A percentile compares a stretch with the other conserved stretches of the same genome.
Evolutionary conservation across 2,329 filamentous ascomycete genomes (phyloP).

Genomic region (Amesomyces nigricolor): DNA sequence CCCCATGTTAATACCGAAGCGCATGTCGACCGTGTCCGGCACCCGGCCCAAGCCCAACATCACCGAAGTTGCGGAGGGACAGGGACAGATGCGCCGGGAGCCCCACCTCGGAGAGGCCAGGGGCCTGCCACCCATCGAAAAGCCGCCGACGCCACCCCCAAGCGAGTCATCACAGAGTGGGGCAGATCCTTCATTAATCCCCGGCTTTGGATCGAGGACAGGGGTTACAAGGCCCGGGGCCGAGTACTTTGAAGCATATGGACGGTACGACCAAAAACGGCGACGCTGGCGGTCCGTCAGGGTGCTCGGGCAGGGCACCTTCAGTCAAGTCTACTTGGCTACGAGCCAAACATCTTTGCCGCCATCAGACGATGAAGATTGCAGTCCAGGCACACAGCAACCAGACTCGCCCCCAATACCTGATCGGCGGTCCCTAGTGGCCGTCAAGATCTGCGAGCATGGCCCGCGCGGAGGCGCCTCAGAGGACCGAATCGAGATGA

Average conservation of each 20-base stretch:
- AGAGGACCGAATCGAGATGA: slow-evolving; percentile 87
- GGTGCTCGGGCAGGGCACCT: slow-evolving; percentile 84
- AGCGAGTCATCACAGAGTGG: slow-evolving; percentile 61
- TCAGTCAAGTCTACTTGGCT: slow-evolving; percentile 88
- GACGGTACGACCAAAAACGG: slow-evolving; percentile 61
- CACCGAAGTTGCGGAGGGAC: slow-evolving; percentile 37
- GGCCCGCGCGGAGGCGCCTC: slow-evolving; percentile 90
- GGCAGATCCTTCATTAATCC: slow-evolving; percentile 35
- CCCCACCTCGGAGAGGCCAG: slow-evolving; percentile 72
- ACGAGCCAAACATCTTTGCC: slow-evolving; percentile 60
- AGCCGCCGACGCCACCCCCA: slow-evolving; percentile 74
- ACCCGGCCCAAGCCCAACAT: slow-evolving; percentile 44
- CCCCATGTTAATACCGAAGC: slow-evolving; percentile 58
- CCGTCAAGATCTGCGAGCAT: slow-evolving; percentile 92
- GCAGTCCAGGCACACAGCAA: slow-evolving; percentile 31
- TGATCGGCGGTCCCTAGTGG: slow-evolving; percentile 76
- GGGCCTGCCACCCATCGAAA: slow-evolving; percentile 60
- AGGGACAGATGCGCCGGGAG: slow-evolving; percentile 62
- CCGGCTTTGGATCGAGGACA: slow-evolving; percentile 38
- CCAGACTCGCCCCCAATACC: slow-evolving; percentile 36
- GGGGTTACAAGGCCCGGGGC: slow-evolving; percentile 37
- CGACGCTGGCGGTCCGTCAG: slow-evolving; percentile 75
- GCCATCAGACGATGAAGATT: slow-evolving; percentile 41
- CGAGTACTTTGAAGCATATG: slow-evolving; percentile 67
- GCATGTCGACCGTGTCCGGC: slow-evolving; percentile 68